Evolutionary conservation across 2,329 filamentous ascomycete genomes (phyloP).

Genomic region (Alternaria brassicae): DNA sequence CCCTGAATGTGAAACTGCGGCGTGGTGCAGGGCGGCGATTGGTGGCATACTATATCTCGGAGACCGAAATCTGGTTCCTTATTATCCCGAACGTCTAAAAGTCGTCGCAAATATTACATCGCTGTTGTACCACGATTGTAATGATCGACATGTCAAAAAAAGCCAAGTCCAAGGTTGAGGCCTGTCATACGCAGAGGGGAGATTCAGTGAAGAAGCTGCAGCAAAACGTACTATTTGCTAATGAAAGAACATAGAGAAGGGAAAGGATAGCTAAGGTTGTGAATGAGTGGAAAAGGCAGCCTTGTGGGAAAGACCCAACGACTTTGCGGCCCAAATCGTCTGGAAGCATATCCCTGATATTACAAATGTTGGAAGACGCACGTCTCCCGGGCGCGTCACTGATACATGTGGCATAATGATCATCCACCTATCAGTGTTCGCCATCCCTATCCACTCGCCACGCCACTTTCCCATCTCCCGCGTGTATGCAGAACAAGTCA

Average conservation of each 20-base stretch:
- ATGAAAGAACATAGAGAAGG: background rate
- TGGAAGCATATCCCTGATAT: background rate
- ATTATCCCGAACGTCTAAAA: background rate
- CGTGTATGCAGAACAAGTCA: background rate
- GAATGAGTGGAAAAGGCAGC: background rate
- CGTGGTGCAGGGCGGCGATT: background rate
- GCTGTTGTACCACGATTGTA: background rate
- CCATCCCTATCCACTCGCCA: background rate
- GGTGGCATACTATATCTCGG: background rate
- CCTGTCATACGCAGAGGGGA: background rate
- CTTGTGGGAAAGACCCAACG: background rate
- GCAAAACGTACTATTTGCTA: background rate
- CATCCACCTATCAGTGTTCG: background rate
- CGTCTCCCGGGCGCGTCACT: background rate
- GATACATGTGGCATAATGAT: background rate
- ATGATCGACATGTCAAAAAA: background rate
- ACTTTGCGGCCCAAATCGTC: background rate
- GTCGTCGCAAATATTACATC: background rate
- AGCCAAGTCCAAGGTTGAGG: background rate
- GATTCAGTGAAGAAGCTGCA: background rate
- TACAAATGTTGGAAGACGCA: background rate
- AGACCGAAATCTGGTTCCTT: background rate
- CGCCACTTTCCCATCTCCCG: background rate
- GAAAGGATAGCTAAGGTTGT: background rate
- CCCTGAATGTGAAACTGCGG: background rate